Evolutionary conservation across 257 asterid species (phyloP), one percentile per base, ranked within the genome.

Genomic region (Galeopsis tetrahit): DNA sequence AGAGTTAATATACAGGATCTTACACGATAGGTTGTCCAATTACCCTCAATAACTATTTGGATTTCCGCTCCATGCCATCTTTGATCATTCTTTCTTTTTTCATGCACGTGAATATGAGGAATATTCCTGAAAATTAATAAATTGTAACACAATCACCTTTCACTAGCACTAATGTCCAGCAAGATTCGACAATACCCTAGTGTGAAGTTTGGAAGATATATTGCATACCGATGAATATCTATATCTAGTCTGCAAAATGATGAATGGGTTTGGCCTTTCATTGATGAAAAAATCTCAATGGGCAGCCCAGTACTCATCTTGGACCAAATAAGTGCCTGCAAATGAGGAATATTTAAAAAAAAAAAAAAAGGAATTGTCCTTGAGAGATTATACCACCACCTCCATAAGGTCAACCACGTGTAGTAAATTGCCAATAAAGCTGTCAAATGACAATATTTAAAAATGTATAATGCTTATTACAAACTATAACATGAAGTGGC

Each of bases 251-350:
- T 86, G 90, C 96, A 92, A 80, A 92, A 89, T 51, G 98, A 76
- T 69, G 91, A 78, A 83, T 82, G 85, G 46, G 63, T 77, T 79
- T 88, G 96, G 80, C 87, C 88, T 80, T 84, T 85, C 96, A 89
- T 89, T 74, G 97, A 89, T 11, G 97, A 87, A 59, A 80, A 70
- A 78, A 92, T 92, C 77, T 92, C 96, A 75, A 92, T 92, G 56
- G 97, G 97, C 69, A 92, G 89, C 67, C 96, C 96, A 68, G 97
- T 92, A 85, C 97, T 92, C 97, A 92, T 92, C 82, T 92, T 92
- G 73, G 97, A 92, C 97, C 97, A 92, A 75, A 92, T 92, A 76
- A 92, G 85, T 42, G 97, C 97, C 97, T 92, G 87, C 82, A 81
- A 11, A 36, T 13, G 51, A 46, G 64, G n/a, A 74, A 62, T 39